A percentile compares a stretch with the other conserved stretches of the same genome.
Conservation (phyloP, 495 filamentous ascomycete genomes). For the Trichoderma parareesei region DNA sequence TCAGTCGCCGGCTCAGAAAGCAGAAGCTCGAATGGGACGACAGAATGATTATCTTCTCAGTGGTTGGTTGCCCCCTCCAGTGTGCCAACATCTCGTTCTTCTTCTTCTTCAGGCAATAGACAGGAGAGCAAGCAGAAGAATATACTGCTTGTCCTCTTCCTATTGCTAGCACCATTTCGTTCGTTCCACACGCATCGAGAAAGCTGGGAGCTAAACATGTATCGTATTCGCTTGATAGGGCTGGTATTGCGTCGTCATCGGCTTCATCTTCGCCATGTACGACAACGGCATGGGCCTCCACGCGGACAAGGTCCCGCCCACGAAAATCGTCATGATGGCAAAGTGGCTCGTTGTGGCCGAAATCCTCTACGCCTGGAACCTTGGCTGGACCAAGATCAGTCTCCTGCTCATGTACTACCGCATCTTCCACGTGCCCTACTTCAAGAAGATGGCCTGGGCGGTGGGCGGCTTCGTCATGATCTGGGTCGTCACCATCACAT, state of each 20-base stretch:
- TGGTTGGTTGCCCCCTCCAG: conserved; percentile 20
- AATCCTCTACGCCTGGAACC: conserved; percentile 31
- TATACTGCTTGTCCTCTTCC: too few species aligned
- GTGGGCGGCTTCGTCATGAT: conserved; percentile 29
- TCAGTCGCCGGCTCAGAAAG: conserved; percentile 24
- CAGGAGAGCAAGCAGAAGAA: too few species aligned
- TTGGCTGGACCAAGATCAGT: conserved; percentile 27
- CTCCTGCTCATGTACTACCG: conserved; percentile 35
- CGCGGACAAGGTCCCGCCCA: conserved; percentile 17
- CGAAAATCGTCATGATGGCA: conserved; percentile 25
- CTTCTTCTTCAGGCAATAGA: not conserved
- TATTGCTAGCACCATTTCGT: too few species aligned
- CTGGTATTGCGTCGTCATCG: conserved; percentile 29
- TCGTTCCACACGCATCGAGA: too few species aligned
- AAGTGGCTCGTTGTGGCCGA: conserved; percentile 31
- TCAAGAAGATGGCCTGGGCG: conserved; percentile 27
- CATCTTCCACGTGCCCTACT: conserved; percentile 29
- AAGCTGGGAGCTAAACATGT: not conserved
- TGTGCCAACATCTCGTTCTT: too few species aligned
- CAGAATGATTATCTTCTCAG: conserved; percentile 29
- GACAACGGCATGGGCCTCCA: conserved; percentile 28
- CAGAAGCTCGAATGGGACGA: conserved; percentile 35
- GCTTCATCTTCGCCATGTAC: conserved; percentile 29
- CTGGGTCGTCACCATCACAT: conserved; percentile 34
- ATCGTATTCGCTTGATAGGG: conserved; percentile 13